Percentiles rank a stretch among this genome's conserved stretches.
phyloP scores from a whole-genome alignment of 257 asterid species.

The Nicotiana knightiana region DNA sequence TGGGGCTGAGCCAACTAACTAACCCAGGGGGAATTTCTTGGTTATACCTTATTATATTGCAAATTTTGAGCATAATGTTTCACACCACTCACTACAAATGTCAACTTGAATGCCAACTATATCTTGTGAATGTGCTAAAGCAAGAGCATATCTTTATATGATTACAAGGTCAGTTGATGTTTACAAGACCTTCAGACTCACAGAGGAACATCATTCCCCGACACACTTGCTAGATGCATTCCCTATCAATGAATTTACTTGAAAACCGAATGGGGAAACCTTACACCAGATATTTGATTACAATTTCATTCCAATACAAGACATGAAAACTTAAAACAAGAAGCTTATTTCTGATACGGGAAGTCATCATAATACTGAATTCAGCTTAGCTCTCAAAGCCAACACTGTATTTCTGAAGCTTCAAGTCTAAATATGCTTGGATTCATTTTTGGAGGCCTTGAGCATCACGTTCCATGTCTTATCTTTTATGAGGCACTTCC shows the following conservation, averaged over 20 bases:
- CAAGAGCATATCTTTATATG: background rate
- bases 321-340: conserved; percentile 1
- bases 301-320: background rate
- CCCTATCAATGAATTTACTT: background rate
- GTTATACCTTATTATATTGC: background rate
- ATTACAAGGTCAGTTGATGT: background rate
- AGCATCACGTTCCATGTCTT: background rate
- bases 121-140: background rate
- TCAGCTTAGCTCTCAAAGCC: background rate
- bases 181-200: background rate
- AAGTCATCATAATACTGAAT: background rate
- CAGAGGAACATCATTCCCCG: background rate
- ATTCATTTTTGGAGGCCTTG: background rate
- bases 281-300: background rate
- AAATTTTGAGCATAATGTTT: background rate
- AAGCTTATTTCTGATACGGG: background rate
- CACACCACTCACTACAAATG: background rate
- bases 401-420: background rate
- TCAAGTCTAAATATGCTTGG: background rate
- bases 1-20: background rate
- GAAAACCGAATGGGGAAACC: background rate
- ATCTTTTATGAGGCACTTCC: conserved; percentile 2
- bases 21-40: background rate
- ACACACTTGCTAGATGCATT: too few relatives aligned
- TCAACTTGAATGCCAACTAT: background rate